phyloP scores from a whole-genome alignment of 1,284 basidiomycete species.

The Irpex lacteus region DNA sequence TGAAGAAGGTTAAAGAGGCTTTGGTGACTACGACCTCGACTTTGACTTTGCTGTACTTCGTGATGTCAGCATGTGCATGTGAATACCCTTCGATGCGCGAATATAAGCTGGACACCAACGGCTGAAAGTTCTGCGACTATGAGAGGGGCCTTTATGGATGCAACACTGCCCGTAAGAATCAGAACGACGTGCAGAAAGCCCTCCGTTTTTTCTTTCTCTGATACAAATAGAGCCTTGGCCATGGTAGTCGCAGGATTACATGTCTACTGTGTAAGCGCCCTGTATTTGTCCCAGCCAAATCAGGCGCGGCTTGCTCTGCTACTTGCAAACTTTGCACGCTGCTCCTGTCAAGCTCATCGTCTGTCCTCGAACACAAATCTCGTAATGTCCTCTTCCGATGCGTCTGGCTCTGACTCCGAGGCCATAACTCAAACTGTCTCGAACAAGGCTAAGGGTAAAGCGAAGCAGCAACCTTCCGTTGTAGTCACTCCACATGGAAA shows the following conservation, averaged over 20 bases:
- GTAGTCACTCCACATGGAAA: conserved; percentile 20
- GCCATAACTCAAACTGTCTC: neutral
- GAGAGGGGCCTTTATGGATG: conserved; percentile 89
- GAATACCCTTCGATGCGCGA: neutral
- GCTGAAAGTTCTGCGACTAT: conserved; percentile 77
- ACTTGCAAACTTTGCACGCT: neutral
- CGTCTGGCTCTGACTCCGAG: neutral
- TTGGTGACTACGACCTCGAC: conserved; percentile 87
- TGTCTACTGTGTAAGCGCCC: neutral
- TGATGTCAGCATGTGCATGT: neutral
- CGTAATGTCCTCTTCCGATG: neutral
- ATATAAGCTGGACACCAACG: conserved; percentile 42
- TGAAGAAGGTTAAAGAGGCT: conserved; percentile 78
- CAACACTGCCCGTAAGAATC: conserved; percentile 91
- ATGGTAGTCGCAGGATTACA: conserved; percentile 16
- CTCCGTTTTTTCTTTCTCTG: conserved; percentile 26
- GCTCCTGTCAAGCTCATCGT: neutral
- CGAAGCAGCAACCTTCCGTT: conserved; percentile 14
- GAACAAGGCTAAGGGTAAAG: conserved; percentile 14
- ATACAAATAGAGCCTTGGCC: conserved; percentile 17
- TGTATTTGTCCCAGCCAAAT: neutral
- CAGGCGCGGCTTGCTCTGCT: neutral
- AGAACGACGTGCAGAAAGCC: conserved; percentile 73
- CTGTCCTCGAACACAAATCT: neutral
- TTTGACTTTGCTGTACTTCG: conserved; percentile 68